Base-by-base conservation (phyloP, 306 rosid genomes). In the Sindora glabra region DNA sequence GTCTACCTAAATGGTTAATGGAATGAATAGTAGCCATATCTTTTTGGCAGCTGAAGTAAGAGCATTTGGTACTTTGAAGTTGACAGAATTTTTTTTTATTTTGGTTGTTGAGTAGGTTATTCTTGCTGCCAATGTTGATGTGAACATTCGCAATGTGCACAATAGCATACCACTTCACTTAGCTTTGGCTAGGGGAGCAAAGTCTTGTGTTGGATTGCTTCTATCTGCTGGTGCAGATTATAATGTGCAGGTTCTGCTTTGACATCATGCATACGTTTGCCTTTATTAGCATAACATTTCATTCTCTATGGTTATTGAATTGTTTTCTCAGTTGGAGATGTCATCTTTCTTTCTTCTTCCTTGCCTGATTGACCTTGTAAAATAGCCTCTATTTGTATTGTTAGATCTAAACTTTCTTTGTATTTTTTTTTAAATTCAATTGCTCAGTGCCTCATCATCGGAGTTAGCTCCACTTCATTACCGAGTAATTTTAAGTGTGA, bases 171-270 rank as follows among this genome's bases (percentile, higher is more conserved):
- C 99, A 54, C 95, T 92, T 66, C 99, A 92, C 59, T 86, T 92
- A 57, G 95, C 99, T 24, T 68, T 92, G 73, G 96, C 96, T 76
- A 82, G 96, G 83, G 99, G 99, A 48, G 95, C 99, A 24, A 92
- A 89, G 80, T 81, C 90, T 66, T 89, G 96, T 67, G 79, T 89
- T 69, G 84, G 94, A 63, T 79, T 92, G 82, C 99, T 92, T 75
- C 82, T 92, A 19, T 72, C 85, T 61, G 77, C 90, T 56, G 99
- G 96, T 64, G 96, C 96, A 38, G 76, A 86, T 84, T 86, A 68
- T 73, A 92, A 92, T 79, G 72, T 86, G 76, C 99, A 92, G 96
- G 99, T 92, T 36, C 15, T 27, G 8, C 66, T 3, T 3, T 65
- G 45, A 42, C 48, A 55, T 33, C 61, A 39, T 61, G 23, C 37